Evolutionary conservation across 768 basidiomycete genomes (phyloP).

Genomic region (Tylopilus intermedius): DNA sequence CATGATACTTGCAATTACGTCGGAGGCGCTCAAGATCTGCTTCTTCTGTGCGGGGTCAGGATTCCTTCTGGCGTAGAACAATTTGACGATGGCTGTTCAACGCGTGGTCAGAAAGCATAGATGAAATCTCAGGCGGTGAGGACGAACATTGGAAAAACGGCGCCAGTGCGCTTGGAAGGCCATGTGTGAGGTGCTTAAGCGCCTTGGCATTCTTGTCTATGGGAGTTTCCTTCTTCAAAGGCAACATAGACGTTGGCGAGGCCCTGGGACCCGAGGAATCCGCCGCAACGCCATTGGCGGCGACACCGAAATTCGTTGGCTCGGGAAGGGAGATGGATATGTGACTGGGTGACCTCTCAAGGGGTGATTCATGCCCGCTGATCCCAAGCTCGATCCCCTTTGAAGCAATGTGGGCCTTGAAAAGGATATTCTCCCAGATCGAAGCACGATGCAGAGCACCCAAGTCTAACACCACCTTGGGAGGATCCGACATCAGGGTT

Average conservation of each 20-base stretch:
- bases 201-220: conserved; percentile 67
- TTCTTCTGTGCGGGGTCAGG: conserved; percentile 71
- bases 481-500: conserved; percentile 60
- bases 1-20: conserved; percentile 67
- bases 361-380: conserved; percentile 41
- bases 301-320: conserved; percentile 28
- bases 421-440: conserved; percentile 81
- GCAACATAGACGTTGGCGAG: conserved; percentile 21
- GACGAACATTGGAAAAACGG: conserved; percentile 82
- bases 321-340: conserved; percentile 39
- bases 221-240: conserved; percentile 40
- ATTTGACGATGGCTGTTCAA: conserved; percentile 70
- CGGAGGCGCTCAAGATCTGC: conserved; percentile 67
- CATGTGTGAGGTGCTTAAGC: conserved; percentile 74
- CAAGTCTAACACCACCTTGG: conserved; percentile 63
- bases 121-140: not conserved
- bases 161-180: conserved; percentile 66
- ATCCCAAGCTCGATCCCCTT: conserved; percentile 50
- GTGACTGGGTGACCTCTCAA: conserved; percentile 46
- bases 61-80: conserved; percentile 78
- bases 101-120: conserved; percentile 10
- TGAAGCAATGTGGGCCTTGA: conserved; percentile 54
- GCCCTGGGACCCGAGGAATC: conserved; percentile 21
- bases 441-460: conserved; percentile 78
- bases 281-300: conserved; percentile 27